Evolutionary conservation across 1,139 yeast genomes (phyloP).

Genomic region (Lodderomyces elongisporus): DNA sequence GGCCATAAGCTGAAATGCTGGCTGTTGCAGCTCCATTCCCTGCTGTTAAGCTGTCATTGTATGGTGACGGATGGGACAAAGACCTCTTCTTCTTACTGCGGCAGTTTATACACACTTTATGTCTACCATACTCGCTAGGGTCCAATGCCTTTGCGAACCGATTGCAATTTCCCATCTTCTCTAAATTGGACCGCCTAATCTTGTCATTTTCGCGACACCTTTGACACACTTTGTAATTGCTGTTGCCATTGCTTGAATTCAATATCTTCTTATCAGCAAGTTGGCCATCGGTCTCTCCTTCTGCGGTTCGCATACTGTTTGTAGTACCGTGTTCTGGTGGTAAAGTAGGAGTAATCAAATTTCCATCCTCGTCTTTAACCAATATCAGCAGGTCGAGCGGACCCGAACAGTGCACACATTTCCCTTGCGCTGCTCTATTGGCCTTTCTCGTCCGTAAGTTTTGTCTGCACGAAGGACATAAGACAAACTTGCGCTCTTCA

Average conservation of each 20-base stretch:
- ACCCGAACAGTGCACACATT: slow-evolving; percentile 65
- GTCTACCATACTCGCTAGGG: slow-evolving; percentile 43
- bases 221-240: slow-evolving; percentile 51
- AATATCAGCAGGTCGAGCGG: slow-evolving; percentile 46
- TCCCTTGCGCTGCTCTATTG: slow-evolving; percentile 55
- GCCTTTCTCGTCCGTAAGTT: slow-evolving; percentile 53
- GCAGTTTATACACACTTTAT: slow-evolving; percentile 53
- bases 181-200: slow-evolving; percentile 50
- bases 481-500: slow-evolving; percentile 47
- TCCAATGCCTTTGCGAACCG: slow-evolving; percentile 51
- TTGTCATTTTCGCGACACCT: slow-evolving; percentile 61
- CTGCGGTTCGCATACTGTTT: neutral
- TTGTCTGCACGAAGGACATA: slow-evolving; percentile 57
- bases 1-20: no score
- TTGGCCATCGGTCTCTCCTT: slow-evolving; percentile 5
- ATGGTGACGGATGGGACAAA: no score
- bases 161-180: slow-evolving; percentile 56
- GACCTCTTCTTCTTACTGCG: slow-evolving; percentile 48
- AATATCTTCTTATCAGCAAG: slow-evolving; percentile 11
- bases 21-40: no score
- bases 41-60: neutral
- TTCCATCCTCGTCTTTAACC: slow-evolving; percentile 14
- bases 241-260: slow-evolving; percentile 10
- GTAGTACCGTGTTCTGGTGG: no score
- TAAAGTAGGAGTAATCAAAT: slow-evolving; percentile 1